Evolutionary conservation across 2,329 filamentous ascomycete species (phyloP).

Genomic region (Trichoderma polysporum): DNA sequence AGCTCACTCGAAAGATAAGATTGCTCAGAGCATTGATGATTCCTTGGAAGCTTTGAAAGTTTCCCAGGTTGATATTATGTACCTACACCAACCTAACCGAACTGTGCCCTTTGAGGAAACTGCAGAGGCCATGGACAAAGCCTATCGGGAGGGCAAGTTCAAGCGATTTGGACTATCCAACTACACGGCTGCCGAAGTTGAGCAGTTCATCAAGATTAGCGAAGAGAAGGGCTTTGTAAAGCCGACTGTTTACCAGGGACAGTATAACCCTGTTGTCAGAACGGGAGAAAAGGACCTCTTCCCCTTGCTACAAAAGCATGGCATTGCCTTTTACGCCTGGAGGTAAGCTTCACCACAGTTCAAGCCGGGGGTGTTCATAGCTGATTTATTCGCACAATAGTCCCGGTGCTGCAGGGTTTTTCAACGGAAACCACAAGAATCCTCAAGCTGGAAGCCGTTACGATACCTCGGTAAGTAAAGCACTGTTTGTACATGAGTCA

Average conservation of each 20-base stretch:
- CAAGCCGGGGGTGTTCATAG: no score
- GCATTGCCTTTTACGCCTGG: conserved; percentile 46
- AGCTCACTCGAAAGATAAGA: conserved; percentile 31
- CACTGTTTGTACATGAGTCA: neutral
- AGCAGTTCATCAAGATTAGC: conserved; percentile 44
- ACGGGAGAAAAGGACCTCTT: conserved; percentile 44
- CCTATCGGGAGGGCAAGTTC: conserved; percentile 60
- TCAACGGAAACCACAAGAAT: conserved; percentile 12
- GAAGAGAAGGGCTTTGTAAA: conserved; percentile 41
- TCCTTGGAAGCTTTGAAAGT: conserved; percentile 33
- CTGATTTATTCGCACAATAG: neutral
- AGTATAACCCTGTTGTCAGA: conserved; percentile 47
- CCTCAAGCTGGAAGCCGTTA: conserved; percentile 4
- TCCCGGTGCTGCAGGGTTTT: conserved; percentile 6
- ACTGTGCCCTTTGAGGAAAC: conserved; percentile 14
- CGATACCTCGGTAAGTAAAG: conserved; percentile 1
- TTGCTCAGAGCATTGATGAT: conserved; percentile 32
- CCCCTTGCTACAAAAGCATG: conserved; percentile 41
- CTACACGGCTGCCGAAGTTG: conserved; percentile 45
- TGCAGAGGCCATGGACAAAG: conserved; percentile 12
- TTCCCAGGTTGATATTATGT: conserved; percentile 1
- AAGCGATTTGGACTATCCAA: conserved; percentile 53
- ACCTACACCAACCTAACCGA: conserved; percentile 9
- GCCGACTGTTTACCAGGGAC: conserved; percentile 48
- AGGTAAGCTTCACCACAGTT: conserved; percentile 23